A percentile compares a stretch with the other conserved stretches of the same genome.
Conservation (phyloP, 2,329 filamentous ascomycete species). For the Fusarium sp. region DNA sequence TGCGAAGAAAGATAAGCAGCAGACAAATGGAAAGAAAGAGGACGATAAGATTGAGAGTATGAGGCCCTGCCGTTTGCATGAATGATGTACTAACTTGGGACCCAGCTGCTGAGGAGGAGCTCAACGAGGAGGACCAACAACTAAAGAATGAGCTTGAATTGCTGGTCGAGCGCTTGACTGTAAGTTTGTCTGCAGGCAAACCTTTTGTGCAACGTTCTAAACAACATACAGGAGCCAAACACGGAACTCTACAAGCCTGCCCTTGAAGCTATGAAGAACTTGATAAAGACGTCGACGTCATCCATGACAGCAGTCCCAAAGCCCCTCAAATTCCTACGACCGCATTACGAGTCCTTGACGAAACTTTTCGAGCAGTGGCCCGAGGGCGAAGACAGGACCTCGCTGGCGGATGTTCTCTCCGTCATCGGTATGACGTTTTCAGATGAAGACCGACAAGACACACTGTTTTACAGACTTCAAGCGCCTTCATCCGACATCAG, state of each 20-base stretch:
- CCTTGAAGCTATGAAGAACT: constrained; percentile 95
- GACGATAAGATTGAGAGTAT: constrained; percentile 70
- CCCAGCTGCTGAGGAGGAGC: constrained; percentile 75
- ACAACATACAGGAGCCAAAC: constrained; percentile 77
- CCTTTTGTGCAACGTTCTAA: constrained; percentile 21
- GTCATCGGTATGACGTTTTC: constrained; percentile 99
- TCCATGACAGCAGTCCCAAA: constrained; percentile 99
- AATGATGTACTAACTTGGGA: constrained; percentile 39
- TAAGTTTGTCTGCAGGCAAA: constrained; percentile 55
- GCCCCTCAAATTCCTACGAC: constrained; percentile 96
- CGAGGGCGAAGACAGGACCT: constrained; percentile 84
- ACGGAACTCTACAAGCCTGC: constrained; percentile 89
- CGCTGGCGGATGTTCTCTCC: constrained; percentile 93
- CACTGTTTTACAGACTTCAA: constrained; percentile 92
- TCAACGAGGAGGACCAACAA: constrained; percentile 98
- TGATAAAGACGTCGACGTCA: constrained; percentile 98
- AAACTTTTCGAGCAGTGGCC: constrained; percentile 93
- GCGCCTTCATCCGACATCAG: constrained; percentile 91
- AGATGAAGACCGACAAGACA: constrained; percentile 95
- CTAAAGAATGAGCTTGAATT: constrained; percentile 98
- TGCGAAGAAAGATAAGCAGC: constrained; percentile 75
- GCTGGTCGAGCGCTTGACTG: constrained; percentile 94
- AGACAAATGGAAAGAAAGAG: constrained; percentile 81
- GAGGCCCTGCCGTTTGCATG: constrained; percentile 35
- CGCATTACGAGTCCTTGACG: constrained; percentile 91